Base-by-base conservation (phyloP, 108 stramenopile genomes). In the Fistulifera pelliculosa region DNA sequence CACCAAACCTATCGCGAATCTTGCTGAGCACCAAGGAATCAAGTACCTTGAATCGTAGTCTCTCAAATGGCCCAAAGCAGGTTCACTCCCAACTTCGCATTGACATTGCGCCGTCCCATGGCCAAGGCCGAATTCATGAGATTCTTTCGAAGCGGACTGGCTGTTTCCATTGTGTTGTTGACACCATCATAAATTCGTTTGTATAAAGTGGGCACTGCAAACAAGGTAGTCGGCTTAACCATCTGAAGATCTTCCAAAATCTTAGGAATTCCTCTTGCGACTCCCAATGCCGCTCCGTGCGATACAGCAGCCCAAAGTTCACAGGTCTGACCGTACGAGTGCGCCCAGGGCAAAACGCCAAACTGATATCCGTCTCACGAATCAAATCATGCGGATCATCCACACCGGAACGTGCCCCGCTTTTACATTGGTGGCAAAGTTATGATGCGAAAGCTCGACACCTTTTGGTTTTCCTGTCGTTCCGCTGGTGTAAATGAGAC, bases 401-500 rank as follows among this genome's bases (percentile, higher is more conserved):
- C 15, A 74, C 76, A 69, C 93, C 67, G 18, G 71, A 60, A 24
- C 94, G 54, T 26, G 75, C 61, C 1, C 90, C 13, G 72, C 79
- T 35, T 72, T 70, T 50, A 94, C 76, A 65, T 95, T 95, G 19
- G 83, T 76, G 2, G 81, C 58, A 57, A 82, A 81, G 74, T 96
- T 96, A 31, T 58, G 40, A 71, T 98, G 94, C 14, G 87, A 85
- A 26, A 98, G 68, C 61, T 93, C 89, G 13, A 98, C 96, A 10
- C 80, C 85, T 60, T 97, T 97, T 35, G 96, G 96, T 50, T 78
- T 91, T 17, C 96, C 96, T 12, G 97, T 98, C 0, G 97, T 98
- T 2, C 97, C 97, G 38, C 75, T 78, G 0, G 97, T 98, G 75
- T 98, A 98, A 56, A 98, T 95, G 27, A 98, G 64, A 62, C 85